Conservation (phyloP, 768 basidiomycete species). For the Lepiota venenata region DNA sequence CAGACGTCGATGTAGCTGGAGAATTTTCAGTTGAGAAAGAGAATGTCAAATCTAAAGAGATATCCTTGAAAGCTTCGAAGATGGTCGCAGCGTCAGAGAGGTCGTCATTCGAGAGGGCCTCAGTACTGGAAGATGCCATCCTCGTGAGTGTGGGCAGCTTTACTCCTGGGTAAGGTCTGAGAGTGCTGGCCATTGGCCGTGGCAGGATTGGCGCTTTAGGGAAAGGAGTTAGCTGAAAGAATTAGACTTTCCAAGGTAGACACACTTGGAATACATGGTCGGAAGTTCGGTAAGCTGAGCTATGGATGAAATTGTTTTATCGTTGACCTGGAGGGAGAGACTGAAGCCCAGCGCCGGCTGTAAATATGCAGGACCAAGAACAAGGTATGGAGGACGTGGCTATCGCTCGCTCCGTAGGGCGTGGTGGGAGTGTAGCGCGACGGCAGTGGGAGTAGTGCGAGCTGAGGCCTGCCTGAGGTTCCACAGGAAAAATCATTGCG, state of each 20-base stretch:
- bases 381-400: neutral
- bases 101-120: conserved; percentile 14
- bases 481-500: neutral
- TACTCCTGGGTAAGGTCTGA: conserved; percentile 10
- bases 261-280: neutral
- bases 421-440: neutral
- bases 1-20: conserved; percentile 32
- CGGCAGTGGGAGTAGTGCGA: neutral
- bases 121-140: conserved; percentile 23
- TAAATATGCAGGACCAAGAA: neutral
- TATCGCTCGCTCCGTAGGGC: neutral
- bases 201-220: neutral
- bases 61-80: conserved; percentile 43
- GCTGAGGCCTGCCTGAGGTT: neutral
- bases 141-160: conserved; percentile 13
- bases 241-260: neutral
- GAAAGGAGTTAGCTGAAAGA: neutral
- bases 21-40: conserved; percentile 39
- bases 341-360: neutral
- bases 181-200: too few species aligned
- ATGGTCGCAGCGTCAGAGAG: conserved; percentile 18
- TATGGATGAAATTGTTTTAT: neutral
- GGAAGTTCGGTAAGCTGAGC: too few species aligned
- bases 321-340: neutral
- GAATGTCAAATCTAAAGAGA: conserved; percentile 41